phyloP scores from a whole-genome alignment of 306 rosid species.

The Cyamopsis tetragonoloba region DNA sequence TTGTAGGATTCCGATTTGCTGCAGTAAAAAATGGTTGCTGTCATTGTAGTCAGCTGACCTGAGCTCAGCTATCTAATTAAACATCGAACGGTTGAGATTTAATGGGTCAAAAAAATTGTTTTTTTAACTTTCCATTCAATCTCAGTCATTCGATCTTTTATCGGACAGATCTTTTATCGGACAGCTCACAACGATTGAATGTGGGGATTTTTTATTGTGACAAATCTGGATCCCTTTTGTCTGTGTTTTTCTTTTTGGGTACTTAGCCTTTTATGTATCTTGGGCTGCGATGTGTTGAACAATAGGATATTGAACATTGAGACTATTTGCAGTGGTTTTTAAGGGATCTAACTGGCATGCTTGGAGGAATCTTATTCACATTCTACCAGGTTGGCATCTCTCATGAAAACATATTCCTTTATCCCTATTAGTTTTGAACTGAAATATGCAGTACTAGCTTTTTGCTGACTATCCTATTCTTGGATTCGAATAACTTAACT shows the following conservation, averaged over 20 bases:
- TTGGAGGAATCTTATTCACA: slow-evolving; percentile 96
- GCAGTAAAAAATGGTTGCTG: no score
- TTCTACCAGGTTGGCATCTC: slow-evolving; percentile 72
- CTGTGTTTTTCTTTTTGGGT: background rate
- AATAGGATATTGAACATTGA: slow-evolving; percentile 21
- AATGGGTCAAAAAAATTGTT: no score
- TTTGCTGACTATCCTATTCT: background rate
- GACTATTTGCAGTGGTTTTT: slow-evolving; percentile 85
- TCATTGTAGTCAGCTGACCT: no score
- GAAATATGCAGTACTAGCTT: background rate
- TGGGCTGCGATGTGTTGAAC: slow-evolving; percentile 24
- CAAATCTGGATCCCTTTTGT: no score
- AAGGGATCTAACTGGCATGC: slow-evolving; percentile 97
- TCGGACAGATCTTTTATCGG: no score
- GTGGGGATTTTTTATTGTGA: no score
- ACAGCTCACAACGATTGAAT: no score
- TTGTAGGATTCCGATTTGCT: background rate
- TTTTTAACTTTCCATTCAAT: no score
- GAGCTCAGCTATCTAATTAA: no score
- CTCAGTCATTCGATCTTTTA: no score
- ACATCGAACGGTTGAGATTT: no score
- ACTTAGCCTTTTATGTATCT: slow-evolving; percentile 4
- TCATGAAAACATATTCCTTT: background rate
- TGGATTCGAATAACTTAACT: background rate
- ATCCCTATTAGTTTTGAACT: slow-evolving; percentile 8